Percentiles rank a stretch among this genome's conserved stretches.
These are phyloP conservation scores for Colletotrichum limetticola DNA, from an alignment of 2,329 filamentous ascomycete genomes.

Conservation along the genomic window DNA sequence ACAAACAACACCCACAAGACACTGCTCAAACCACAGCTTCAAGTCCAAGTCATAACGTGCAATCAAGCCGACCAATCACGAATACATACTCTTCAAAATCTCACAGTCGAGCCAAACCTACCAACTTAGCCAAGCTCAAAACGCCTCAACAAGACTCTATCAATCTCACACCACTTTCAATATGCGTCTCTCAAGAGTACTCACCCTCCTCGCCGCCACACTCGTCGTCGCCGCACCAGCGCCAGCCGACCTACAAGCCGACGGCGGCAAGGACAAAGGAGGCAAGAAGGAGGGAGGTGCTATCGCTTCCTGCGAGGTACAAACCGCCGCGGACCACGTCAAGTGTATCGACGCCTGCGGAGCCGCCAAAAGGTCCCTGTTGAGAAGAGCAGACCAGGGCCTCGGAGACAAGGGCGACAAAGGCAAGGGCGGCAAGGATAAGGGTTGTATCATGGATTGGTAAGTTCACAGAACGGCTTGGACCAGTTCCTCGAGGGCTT, in stretches of 20 bases:
- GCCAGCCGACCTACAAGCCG: neutral
- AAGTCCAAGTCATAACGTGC: neutral
- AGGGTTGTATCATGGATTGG: neutral
- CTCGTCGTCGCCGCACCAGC: neutral
- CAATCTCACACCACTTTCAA: neutral
- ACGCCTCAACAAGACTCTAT: no score
- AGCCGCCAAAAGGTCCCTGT: neutral
- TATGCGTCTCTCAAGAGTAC: neutral
- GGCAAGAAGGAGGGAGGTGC: neutral
- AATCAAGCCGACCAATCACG: neutral
- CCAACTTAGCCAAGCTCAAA: no score
- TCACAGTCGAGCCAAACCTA: no score
- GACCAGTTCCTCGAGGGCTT: no score
- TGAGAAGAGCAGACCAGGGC: neutral
- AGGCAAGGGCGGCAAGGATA: neutral
- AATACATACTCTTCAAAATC: rapidly evolving
- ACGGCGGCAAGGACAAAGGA: neutral
- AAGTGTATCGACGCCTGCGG: neutral
- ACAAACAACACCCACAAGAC: neutral
- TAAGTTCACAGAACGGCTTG: neutral
- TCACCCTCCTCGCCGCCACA: neutral
- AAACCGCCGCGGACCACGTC: neutral
- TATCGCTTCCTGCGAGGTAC: neutral
- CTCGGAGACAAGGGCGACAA: neutral
- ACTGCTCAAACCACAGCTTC: no score